Percentiles rank a stretch among this genome's conserved stretches.
phyloP scores from a whole-genome alignment of 257 asterid species.

The Forsythia viridissima region DNA sequence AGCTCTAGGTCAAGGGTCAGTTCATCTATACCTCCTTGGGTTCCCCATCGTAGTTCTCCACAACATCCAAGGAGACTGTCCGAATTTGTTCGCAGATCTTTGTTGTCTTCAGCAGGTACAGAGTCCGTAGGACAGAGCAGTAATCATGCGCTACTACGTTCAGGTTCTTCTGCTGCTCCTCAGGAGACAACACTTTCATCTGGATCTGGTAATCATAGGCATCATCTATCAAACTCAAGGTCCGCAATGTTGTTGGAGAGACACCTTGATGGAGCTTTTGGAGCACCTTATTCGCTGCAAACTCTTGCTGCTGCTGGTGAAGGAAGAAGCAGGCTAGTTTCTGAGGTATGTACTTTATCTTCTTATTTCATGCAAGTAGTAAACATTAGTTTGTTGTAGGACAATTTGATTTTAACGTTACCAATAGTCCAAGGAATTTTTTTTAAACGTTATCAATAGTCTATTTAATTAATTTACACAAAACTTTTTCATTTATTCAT shows the following conservation, averaged over 20 bases:
- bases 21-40: constrained; percentile 57
- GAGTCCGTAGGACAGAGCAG: constrained; percentile 59
- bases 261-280: constrained; percentile 62
- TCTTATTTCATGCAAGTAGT: constrained; percentile 3
- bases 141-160: constrained; percentile 31
- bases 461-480: background rate
- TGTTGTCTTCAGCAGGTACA: constrained; percentile 49
- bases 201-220: constrained; percentile 55
- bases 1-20: constrained; percentile 47
- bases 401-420: background rate
- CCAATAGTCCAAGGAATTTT: background rate
- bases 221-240: constrained; percentile 52
- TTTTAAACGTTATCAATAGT: background rate
- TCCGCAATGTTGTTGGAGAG: constrained; percentile 70
- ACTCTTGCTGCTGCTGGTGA: constrained; percentile 62
- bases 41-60: constrained; percentile 49
- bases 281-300: constrained; percentile 59
- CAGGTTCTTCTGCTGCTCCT: constrained; percentile 43
- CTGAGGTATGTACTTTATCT: constrained; percentile 61
- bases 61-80: constrained; percentile 67
- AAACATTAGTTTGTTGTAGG: background rate
- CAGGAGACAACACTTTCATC: constrained; percentile 48
- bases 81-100: constrained; percentile 72
- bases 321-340: constrained; percentile 75
- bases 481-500: background rate